Evolutionary conservation across 768 basidiomycete species (phyloP).

Genomic region (Clavulina sp.): DNA sequence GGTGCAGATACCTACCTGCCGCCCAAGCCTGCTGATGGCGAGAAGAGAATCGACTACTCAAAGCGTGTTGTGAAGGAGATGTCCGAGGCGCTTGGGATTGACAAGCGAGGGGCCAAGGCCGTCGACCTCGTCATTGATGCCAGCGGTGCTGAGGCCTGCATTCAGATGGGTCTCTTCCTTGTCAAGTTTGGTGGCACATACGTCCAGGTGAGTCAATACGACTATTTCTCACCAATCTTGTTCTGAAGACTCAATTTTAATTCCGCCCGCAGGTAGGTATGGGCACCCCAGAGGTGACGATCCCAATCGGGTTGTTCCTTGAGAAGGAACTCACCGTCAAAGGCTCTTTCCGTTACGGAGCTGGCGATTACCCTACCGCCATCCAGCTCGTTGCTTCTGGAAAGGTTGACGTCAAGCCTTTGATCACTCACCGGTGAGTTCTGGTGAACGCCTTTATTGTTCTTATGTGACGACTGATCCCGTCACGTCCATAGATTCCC

Average conservation of each 20-base stretch:
- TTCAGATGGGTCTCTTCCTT: constrained; percentile 67
- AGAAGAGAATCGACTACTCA: constrained; percentile 54
- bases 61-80: constrained; percentile 50
- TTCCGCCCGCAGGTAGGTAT: constrained; percentile 4
- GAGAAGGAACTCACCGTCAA: constrained; percentile 67
- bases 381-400: constrained; percentile 71
- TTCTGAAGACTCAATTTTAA: background rate
- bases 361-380: constrained; percentile 72
- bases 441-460: background rate
- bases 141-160: constrained; percentile 82
- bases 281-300: constrained; percentile 52
- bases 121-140: constrained; percentile 86
- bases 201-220: background rate
- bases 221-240: background rate
- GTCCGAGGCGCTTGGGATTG: constrained; percentile 43
- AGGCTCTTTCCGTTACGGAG: constrained; percentile 83
- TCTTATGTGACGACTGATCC: background rate
- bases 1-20: constrained; percentile 65
- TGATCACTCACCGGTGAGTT: constrained; percentile 70
- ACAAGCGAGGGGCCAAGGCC: constrained; percentile 47
- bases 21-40: constrained; percentile 35
- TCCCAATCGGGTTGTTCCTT: constrained; percentile 54
- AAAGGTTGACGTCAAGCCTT: constrained; percentile 68
- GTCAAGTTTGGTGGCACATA: constrained; percentile 51
- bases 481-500: constrained; percentile 38